Conservation (phyloP, 257 asterid species). For the Nemophila menziesii region DNA sequence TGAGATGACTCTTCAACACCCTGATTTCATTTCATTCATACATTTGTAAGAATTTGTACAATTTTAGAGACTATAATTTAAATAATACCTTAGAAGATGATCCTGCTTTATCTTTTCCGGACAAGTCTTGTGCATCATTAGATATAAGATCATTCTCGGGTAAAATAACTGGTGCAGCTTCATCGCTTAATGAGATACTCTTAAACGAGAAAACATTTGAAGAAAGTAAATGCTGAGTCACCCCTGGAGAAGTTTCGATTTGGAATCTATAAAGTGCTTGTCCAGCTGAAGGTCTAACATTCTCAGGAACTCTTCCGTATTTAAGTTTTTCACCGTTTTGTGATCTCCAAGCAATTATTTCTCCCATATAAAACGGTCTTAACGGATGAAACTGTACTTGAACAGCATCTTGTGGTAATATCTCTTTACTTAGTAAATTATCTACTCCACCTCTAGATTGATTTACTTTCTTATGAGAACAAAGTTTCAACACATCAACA, state of each 20-base stretch:
- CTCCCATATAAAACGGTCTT: slow-evolving; percentile 89
- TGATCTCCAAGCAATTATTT: slow-evolving; percentile 89
- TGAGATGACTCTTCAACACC: slow-evolving; percentile 61
- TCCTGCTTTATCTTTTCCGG: slow-evolving; percentile 34
- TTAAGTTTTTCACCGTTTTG: slow-evolving; percentile 71
- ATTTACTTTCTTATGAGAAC: slow-evolving; percentile 36
- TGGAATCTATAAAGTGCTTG: slow-evolving; percentile 75
- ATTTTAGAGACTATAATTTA: background rate
- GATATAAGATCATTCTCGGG: slow-evolving; percentile 25
- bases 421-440: slow-evolving; percentile 56
- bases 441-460: slow-evolving; percentile 37
- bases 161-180: slow-evolving; percentile 26
- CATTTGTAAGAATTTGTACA: too few species aligned
- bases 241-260: slow-evolving; percentile 61
- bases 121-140: slow-evolving; percentile 27
- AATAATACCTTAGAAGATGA: slow-evolving; percentile 46
- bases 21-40: slow-evolving; percentile 40
- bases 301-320: slow-evolving; percentile 79
- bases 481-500: slow-evolving; percentile 53
- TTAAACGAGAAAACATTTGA: slow-evolving; percentile 83
- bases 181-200: slow-evolving; percentile 42
- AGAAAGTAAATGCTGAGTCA: slow-evolving; percentile 48
- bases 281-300: slow-evolving; percentile 82
- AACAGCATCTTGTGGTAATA: slow-evolving; percentile 78
- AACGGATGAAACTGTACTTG: slow-evolving; percentile 85